Percentiles rank a stretch among this genome's conserved stretches.
Conservation (phyloP, 225 moss, liverwort and hornwort genomes). For the Thuidium tamariscinum region DNA sequence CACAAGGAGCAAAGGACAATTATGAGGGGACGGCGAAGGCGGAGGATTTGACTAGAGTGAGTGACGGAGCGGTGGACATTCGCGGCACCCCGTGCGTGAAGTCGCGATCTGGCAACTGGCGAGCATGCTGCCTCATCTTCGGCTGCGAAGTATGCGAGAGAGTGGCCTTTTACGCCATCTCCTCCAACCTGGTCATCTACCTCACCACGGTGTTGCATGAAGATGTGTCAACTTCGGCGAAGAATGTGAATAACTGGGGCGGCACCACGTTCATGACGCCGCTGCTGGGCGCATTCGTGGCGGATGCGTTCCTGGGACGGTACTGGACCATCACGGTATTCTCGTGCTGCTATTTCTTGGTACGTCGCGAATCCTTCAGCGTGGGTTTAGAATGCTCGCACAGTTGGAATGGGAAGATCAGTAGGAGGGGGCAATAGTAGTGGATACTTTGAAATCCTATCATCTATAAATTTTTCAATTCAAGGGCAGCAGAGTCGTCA, state of each 20-base stretch:
- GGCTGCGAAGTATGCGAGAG: slow-evolving; percentile 77
- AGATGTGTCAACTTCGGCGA: slow-evolving; percentile 65
- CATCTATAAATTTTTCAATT: neutral
- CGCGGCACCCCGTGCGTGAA: slow-evolving; percentile 19
- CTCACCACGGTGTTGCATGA: slow-evolving; percentile 66
- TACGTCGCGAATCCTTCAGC: neutral
- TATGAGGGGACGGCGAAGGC: neutral
- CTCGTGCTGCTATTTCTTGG: slow-evolving; percentile 86
- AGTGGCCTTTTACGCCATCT: slow-evolving; percentile 83
- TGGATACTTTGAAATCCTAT: neutral
- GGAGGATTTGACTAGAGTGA: slow-evolving; percentile 13
- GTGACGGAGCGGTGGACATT: slow-evolving; percentile 45
- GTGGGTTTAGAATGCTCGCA: neutral
- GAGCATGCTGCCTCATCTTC: slow-evolving; percentile 41
- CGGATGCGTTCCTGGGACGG: slow-evolving; percentile 80
- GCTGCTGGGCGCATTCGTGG: slow-evolving; percentile 78
- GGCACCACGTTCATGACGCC: slow-evolving; percentile 90
- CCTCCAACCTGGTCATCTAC: slow-evolving; percentile 80
- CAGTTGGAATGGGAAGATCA: neutral
- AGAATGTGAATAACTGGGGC: slow-evolving; percentile 91
- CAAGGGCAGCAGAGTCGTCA: neutral
- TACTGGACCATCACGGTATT: slow-evolving; percentile 90
- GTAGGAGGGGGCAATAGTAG: too few relatives aligned
- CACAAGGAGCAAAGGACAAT: neutral
- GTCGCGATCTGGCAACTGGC: slow-evolving; percentile 37